Evolutionary conservation across 176 grass and related monocot species (phyloP).

Genomic region (Aegilops sharonensis): DNA sequence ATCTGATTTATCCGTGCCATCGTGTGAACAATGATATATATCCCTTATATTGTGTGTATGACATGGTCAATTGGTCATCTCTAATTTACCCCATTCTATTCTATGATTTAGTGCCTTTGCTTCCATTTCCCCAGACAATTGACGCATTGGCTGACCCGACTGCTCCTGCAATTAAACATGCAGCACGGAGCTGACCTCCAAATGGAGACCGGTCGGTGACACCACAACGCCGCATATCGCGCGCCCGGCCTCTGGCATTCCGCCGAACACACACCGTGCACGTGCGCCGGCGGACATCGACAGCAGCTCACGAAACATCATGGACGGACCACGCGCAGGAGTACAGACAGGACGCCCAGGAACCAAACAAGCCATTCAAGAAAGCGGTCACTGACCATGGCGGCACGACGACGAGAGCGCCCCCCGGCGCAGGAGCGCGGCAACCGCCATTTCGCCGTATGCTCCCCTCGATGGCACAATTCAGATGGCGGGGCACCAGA

Average conservation of each 20-base stretch:
- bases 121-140: not conserved
- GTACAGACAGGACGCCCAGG: not conserved
- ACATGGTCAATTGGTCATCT: no score
- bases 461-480: not conserved
- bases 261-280: conserved; percentile 8
- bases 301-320: not conserved
- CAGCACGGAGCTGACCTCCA: not conserved
- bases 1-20: no score
- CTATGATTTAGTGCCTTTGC: no score
- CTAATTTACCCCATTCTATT: no score
- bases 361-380: not conserved
- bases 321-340: not conserved
- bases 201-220: not conserved
- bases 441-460: conserved; percentile 27
- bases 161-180: not conserved
- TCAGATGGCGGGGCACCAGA: not conserved
- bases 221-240: not conserved
- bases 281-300: not conserved
- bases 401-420: not conserved
- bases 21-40: no score
- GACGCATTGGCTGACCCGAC: not conserved
- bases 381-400: conserved; percentile 20
- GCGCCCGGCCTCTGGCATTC: conserved; percentile 24
- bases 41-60: no score
- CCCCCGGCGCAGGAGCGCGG: conserved; percentile 34